Conservation (phyloP, 2,329 filamentous ascomycete species). For the Akanthomyces lecanii region DNA sequence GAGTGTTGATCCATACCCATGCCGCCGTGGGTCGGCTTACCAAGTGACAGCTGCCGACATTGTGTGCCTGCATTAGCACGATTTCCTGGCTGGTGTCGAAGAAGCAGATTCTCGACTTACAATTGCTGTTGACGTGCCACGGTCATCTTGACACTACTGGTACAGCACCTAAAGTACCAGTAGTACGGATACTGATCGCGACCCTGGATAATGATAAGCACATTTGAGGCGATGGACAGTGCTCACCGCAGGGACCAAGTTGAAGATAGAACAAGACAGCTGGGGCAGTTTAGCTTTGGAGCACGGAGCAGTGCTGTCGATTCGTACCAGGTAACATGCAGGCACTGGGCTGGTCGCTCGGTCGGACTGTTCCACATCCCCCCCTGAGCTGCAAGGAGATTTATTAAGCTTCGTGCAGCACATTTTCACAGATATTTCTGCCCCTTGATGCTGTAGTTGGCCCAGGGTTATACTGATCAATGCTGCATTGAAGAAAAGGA, state of each 20-base stretch:
- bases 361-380: neutral
- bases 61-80: slow-evolving; percentile 8
- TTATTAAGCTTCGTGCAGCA: neutral
- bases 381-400: slow-evolving; percentile 6
- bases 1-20: neutral
- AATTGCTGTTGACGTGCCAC: neutral
- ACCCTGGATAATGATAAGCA: neutral
- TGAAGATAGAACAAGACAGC: neutral
- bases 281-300: neutral
- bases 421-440: neutral
- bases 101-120: neutral
- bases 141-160: neutral
- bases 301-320: neutral
- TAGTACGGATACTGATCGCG: neutral
- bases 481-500: neutral
- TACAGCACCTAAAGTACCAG: neutral
- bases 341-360: neutral
- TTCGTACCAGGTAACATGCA: neutral
- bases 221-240: neutral
- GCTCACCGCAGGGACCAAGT: neutral
- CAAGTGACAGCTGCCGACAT: neutral
- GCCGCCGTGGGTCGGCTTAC: neutral
- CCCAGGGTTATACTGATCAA: too few species aligned
- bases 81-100: neutral
- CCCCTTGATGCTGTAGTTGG: neutral